Conservation (phyloP, 768 basidiomycete genomes). For the Leucocoprinus birnbaumii region DNA sequence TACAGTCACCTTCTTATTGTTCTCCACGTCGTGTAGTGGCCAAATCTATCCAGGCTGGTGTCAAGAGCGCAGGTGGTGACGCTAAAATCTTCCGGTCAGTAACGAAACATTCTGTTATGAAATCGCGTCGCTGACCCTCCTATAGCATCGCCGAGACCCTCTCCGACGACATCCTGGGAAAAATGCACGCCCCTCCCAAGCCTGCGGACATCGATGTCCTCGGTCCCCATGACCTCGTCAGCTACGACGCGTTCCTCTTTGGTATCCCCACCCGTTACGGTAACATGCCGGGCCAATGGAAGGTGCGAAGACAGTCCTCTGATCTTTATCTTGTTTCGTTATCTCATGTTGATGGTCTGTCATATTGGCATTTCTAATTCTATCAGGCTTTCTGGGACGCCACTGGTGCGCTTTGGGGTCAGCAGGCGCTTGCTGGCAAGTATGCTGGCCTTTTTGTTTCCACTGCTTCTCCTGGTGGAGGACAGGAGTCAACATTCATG, state of each 20-base stretch:
- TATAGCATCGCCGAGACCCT: conserved; percentile 78
- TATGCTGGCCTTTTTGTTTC: conserved; percentile 74
- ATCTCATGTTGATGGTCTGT: neutral
- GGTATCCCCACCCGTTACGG: conserved; percentile 76
- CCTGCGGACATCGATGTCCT: conserved; percentile 59
- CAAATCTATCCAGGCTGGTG: conserved; percentile 44
- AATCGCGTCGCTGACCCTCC: neutral
- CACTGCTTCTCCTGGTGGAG: conserved; percentile 72
- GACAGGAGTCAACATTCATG: conserved; percentile 66
- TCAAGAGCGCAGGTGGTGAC: conserved; percentile 45
- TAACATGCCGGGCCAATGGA: conserved; percentile 66
- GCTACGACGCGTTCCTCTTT: conserved; percentile 64
- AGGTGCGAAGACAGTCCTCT: conserved; percentile 14
- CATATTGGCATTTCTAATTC: neutral
- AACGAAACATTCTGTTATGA: neutral
- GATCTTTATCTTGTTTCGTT: neutral
- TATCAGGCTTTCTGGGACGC: conserved; percentile 69
- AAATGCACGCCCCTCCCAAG: conserved; percentile 62
- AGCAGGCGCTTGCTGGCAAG: conserved; percentile 63
- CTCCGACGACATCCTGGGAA: conserved; percentile 49
- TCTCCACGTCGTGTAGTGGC: conserved; percentile 46
- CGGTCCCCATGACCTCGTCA: conserved; percentile 42
- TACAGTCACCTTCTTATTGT: neutral
- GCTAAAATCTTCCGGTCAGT: conserved; percentile 56
- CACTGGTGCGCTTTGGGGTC: conserved; percentile 67